phyloP scores from a whole-genome alignment of 805 yeast genomes.

The Soucietia sequanensis region DNA sequence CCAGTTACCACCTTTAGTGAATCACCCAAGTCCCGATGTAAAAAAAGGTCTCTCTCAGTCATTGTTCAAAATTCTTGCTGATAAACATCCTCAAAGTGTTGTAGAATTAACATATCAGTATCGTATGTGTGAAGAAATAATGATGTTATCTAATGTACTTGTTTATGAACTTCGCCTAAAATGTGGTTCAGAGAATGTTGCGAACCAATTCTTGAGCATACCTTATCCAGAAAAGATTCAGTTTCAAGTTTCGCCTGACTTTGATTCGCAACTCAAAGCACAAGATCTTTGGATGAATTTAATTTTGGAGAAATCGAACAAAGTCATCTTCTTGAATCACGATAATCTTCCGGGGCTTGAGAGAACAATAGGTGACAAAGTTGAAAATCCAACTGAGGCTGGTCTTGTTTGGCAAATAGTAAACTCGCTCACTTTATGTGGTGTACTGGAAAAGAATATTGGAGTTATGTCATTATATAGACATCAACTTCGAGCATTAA shows the following conservation, averaged over 20 bases:
- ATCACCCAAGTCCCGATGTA: conserved; percentile 58
- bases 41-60: conserved; percentile 67
- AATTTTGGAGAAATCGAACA: conserved; percentile 52
- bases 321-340: conserved; percentile 79
- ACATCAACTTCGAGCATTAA: conserved; percentile 58
- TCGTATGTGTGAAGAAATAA: conserved; percentile 88
- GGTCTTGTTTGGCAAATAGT: conserved; percentile 61
- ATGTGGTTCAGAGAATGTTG: conserved; percentile 71
- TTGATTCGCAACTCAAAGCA: background rate
- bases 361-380: conserved; percentile 56
- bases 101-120: conserved; percentile 80
- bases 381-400: conserved; percentile 75
- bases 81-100: conserved; percentile 70
- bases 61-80: conserved; percentile 72
- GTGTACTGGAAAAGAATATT: conserved; percentile 56
- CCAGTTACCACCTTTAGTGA: conserved; percentile 88
- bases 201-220: conserved; percentile 52
- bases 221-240: conserved; percentile 37
- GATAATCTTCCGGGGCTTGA: conserved; percentile 66
- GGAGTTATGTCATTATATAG: conserved; percentile 91
- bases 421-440: conserved; percentile 54
- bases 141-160: conserved; percentile 75
- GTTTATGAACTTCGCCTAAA: conserved; percentile 73
- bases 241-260: conserved; percentile 5
- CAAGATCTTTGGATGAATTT: conserved; percentile 52